phyloP scores from a whole-genome alignment of 73 alveolate species.

The Tetrahymena elliotti region DNA sequence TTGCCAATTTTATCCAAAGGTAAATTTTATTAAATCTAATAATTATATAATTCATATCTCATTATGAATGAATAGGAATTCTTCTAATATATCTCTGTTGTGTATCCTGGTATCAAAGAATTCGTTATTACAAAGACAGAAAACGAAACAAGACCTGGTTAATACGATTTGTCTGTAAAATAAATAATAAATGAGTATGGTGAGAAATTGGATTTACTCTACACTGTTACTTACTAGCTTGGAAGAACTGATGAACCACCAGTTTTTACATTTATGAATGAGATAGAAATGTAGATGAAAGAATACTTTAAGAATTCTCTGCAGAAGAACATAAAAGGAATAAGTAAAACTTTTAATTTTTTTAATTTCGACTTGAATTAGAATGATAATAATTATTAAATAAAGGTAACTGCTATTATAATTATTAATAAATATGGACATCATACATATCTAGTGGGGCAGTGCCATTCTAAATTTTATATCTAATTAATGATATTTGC shows the following conservation, averaged over 20 bases:
- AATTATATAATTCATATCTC: no score
- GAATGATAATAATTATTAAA: no score
- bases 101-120: neutral
- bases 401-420: neutral
- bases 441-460: neutral
- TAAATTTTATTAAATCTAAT: no score
- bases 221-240: neutral
- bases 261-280: neutral
- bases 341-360: neutral
- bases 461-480: neutral
- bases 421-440: neutral
- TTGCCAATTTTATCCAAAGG: neutral
- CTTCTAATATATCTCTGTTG: neutral
- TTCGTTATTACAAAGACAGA: neutral
- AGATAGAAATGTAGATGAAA: neutral
- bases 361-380: no score
- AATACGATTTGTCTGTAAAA: neutral
- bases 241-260: neutral
- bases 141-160: neutral
- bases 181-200: neutral
- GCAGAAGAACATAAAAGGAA: neutral
- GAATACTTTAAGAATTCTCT: neutral
- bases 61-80: neutral
- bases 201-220: neutral
- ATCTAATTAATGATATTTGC: neutral